A percentile compares a stretch with the other conserved stretches of the same genome.
phyloP scores from a whole-genome alignment of 371 early-diverging fungal genomes.

The Mortierella sp. region DNA sequence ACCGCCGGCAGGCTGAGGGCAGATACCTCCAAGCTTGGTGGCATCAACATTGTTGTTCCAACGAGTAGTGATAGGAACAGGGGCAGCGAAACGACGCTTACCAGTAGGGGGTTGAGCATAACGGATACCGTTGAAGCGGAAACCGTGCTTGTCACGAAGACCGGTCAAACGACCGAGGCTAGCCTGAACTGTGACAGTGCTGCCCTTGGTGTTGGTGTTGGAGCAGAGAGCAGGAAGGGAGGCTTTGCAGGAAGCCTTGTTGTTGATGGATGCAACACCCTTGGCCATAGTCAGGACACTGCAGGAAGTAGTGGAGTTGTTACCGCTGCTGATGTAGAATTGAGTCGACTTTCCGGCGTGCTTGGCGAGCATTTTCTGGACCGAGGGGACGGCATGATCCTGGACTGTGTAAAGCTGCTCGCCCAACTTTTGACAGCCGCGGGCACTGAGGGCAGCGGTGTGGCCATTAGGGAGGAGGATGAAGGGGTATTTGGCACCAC shows the following conservation, averaged over 20 bases:
- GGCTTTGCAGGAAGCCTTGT: constrained; percentile 34
- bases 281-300: constrained; percentile 43
- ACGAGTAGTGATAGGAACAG: constrained; percentile 33
- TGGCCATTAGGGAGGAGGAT: constrained; percentile 48
- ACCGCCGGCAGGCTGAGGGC: constrained; percentile 49
- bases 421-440: constrained; percentile 32
- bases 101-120: constrained; percentile 57
- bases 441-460: constrained; percentile 30
- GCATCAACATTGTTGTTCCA: constrained; percentile 46
- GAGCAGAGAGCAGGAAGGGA: constrained; percentile 52
- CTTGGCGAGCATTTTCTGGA: constrained; percentile 40
- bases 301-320: constrained; percentile 27
- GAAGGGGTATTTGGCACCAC: constrained; percentile 49
- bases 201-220: constrained; percentile 40
- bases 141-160: constrained; percentile 44
- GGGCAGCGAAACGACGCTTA: constrained; percentile 51
- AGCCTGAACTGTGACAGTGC: constrained; percentile 34
- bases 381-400: constrained; percentile 36
- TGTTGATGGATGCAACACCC: constrained; percentile 32
- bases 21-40: constrained; percentile 41
- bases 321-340: constrained; percentile 41
- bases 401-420: constrained; percentile 49
- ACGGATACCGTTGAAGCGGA: constrained; percentile 58
- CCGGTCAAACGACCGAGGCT: constrained; percentile 44
- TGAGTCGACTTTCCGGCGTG: constrained; percentile 25